Conservation (phyloP, 2,329 filamentous ascomycete species). For the Cephalotrichum gorgonifer region DNA sequence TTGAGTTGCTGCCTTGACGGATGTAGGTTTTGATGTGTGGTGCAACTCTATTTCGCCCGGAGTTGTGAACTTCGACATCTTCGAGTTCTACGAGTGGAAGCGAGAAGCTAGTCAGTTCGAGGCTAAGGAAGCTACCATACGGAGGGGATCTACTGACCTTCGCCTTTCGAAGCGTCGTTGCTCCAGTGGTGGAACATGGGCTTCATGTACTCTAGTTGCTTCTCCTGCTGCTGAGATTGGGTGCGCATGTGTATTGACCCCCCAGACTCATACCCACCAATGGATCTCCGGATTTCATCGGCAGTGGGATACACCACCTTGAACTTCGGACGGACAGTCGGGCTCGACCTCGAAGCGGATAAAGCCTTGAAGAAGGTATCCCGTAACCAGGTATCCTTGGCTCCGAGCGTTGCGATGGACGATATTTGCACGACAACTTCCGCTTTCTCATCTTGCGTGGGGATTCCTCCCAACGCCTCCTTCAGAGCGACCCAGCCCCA, state of each 20-base stretch:
- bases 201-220: slow-evolving; percentile 62
- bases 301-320: slow-evolving; percentile 74
- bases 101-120: neutral
- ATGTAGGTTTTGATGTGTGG: slow-evolving; percentile 90
- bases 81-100: slow-evolving; percentile 17
- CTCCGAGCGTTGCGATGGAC: slow-evolving; percentile 70
- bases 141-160: slow-evolving; percentile 13
- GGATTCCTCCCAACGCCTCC: slow-evolving; percentile 45
- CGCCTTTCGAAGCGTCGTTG: slow-evolving; percentile 37
- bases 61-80: slow-evolving; percentile 25
- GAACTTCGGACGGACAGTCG: slow-evolving; percentile 35
- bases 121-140: neutral
- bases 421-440: slow-evolving; percentile 59
- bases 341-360: slow-evolving; percentile 16
- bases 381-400: slow-evolving; percentile 61
- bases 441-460: slow-evolving; percentile 26
- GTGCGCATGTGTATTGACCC: slow-evolving; percentile 74
- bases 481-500: slow-evolving; percentile 70
- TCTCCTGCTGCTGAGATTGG: slow-evolving; percentile 57
- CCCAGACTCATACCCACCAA: slow-evolving; percentile 72
- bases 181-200: slow-evolving; percentile 70
- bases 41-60: slow-evolving; percentile 58
- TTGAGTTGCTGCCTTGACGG: slow-evolving; percentile 43
- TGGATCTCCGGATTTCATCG: slow-evolving; percentile 62
- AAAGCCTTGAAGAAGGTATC: slow-evolving; percentile 49